Evolutionary conservation across 2,329 filamentous ascomycete species (phyloP).

Genomic region (Kalmusia sp.): DNA sequence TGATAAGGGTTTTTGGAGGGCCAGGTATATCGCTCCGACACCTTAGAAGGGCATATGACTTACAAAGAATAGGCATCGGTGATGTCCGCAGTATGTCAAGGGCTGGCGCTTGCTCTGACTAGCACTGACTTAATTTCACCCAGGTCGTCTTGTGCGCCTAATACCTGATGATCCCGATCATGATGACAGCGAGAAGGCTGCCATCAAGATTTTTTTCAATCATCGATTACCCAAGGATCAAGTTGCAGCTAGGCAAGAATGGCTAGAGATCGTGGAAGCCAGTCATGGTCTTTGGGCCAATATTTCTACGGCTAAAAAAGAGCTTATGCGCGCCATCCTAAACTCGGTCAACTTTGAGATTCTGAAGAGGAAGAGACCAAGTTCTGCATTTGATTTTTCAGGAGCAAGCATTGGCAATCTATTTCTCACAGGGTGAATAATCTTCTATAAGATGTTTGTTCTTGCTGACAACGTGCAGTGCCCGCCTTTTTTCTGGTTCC

Average conservation of each 20-base stretch:
- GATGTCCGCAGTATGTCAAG: constrained; percentile 77
- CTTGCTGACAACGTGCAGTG: constrained; percentile 57
- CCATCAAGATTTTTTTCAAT: constrained; percentile 86
- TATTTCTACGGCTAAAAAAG: constrained; percentile 58
- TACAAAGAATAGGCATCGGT: constrained; percentile 62
- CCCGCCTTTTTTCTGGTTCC: constrained; percentile 87
- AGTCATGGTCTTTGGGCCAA: constrained; percentile 75
- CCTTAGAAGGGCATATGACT: background rate
- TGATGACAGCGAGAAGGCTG: constrained; percentile 62
- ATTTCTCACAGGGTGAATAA: constrained; percentile 57
- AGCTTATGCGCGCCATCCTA: constrained; percentile 59
- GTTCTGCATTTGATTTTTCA: constrained; percentile 57
- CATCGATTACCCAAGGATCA: constrained; percentile 75
- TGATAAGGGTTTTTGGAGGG: constrained; percentile 93
- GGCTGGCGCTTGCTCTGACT: no score
- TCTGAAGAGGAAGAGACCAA: constrained; percentile 55
- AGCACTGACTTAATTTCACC: constrained; percentile 7
- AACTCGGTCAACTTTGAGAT: constrained; percentile 59
- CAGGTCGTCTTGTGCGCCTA: constrained; percentile 86
- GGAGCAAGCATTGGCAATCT: constrained; percentile 59
- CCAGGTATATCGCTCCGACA: constrained; percentile 66
- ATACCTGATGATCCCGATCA: constrained; percentile 72
- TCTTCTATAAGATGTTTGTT: background rate
- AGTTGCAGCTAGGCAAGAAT: constrained; percentile 73
- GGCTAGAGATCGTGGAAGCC: constrained; percentile 88